A percentile compares a stretch with the other conserved stretches of the same genome.
phyloP scores from a whole-genome alignment of 2,329 filamentous ascomycete species.

The Cyphellophora europaea region DNA sequence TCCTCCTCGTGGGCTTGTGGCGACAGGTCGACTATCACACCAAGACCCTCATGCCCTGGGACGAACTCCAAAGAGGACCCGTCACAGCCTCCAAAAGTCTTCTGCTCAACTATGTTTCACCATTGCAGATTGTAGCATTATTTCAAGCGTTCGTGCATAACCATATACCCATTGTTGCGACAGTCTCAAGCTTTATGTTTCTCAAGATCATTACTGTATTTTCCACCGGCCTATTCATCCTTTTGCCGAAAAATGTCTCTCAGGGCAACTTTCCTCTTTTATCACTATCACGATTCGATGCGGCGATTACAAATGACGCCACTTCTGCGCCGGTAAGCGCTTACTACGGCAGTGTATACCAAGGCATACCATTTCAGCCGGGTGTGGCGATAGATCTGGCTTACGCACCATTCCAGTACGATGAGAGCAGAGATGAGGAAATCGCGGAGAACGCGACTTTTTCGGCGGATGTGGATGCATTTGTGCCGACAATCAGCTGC shows the following conservation, averaged over 20 bases:
- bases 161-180: slow-evolving; percentile 23
- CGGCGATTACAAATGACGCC: neutral
- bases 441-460: slow-evolving; percentile 9
- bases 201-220: slow-evolving; percentile 21
- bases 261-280: slow-evolving; percentile 5
- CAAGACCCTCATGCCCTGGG: slow-evolving; percentile 25
- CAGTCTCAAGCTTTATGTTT: slow-evolving; percentile 21
- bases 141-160: slow-evolving; percentile 22
- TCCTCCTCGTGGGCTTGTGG: slow-evolving; percentile 22
- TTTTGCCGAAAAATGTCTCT: slow-evolving; percentile 17
- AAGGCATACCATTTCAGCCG: slow-evolving; percentile 13
- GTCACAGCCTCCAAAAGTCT: slow-evolving; percentile 20
- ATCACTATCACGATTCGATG: neutral
- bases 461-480: slow-evolving; percentile 12
- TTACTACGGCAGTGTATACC: slow-evolving; percentile 13
- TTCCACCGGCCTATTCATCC: slow-evolving; percentile 23
- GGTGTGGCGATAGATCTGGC: slow-evolving; percentile 15
- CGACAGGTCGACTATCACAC: slow-evolving; percentile 24
- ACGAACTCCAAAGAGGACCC: slow-evolving; percentile 21
- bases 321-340: slow-evolving; percentile 12
- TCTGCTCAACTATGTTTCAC: slow-evolving; percentile 25
- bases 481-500: slow-evolving; percentile 16
- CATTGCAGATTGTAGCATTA: slow-evolving; percentile 20
- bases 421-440: slow-evolving; percentile 3
- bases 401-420: slow-evolving; percentile 11